These are phyloP conservation scores for Heteromeles arbutifolia DNA, from an alignment of 306 rosid genomes.

Conservation along the genomic window DNA sequence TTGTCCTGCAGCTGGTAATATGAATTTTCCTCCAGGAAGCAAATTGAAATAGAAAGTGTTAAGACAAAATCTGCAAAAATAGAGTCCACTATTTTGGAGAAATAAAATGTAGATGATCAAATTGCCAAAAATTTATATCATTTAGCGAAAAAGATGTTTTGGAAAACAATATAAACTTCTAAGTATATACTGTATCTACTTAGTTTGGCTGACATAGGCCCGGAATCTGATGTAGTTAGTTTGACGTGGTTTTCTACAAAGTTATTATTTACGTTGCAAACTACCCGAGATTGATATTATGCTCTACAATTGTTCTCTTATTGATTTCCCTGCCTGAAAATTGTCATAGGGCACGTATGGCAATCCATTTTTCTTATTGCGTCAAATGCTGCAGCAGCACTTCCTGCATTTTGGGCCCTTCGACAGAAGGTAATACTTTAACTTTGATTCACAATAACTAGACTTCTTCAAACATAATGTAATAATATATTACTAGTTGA, in stretches of 20 bases:
- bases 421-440: slow-evolving; percentile 54
- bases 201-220: not conserved
- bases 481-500: not conserved
- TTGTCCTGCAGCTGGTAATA: not conserved
- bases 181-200: not conserved
- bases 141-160: not conserved
- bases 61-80: not conserved
- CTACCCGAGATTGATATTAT: not conserved
- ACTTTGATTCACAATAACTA: not conserved
- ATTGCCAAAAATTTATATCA: not conserved
- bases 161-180: not conserved
- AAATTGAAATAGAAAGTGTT: not conserved
- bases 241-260: not conserved
- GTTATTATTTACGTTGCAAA: not conserved
- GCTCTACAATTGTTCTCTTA: not conserved
- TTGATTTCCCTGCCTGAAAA: slow-evolving; percentile 11
- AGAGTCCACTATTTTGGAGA: not conserved
- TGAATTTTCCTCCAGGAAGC: not conserved
- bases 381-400: slow-evolving; percentile 78
- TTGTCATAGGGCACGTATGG: slow-evolving; percentile 55
- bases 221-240: not conserved
- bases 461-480: not conserved
- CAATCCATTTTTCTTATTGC: slow-evolving; percentile 77
- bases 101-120: not conserved
- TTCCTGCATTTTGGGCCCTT: slow-evolving; percentile 94